Evolutionary conservation across 208 protist genomes (phyloP), one percentile per base, ranked within the genome.

Genomic region (Acanthamoeba castellanii): DNA sequence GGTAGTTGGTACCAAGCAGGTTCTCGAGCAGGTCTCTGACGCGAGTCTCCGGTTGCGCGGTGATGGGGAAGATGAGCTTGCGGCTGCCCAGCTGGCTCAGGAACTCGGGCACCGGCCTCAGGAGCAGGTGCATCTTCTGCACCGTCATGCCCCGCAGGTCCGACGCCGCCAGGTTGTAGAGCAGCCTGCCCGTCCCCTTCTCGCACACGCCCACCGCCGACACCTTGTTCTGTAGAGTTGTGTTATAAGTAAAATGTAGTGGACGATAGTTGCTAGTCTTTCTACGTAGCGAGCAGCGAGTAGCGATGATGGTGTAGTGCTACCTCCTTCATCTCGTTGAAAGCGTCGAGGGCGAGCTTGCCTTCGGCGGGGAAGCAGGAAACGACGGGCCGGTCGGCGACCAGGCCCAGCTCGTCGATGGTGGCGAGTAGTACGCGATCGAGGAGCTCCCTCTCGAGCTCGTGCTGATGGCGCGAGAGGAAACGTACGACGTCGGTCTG

Each of bases 101-200:
- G n/a, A 52, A 34, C 42, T 85, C 78, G 45, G 78, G 27, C 22
- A 85, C 30, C 30, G 78, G 78, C 47, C 47, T 47, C 50, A 88
- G 81, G 30, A 88, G 81, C 14, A 88, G 50, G n/a, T 66, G 81
- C 32, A 88, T 47, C 52, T 88, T 88, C 50, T 88, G 50, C 50
- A 88, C 81, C 5, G 81, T 88, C 81, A 88, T 88, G 50, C 81
- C 81, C 81, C 64, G 61, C n/a, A 88, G 81, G 50, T 88, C 81
- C 45, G 81, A 88, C 52, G n/a, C 81, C 0, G 81, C 66, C 14
- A 88, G 81, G 50, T 88, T 88, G 81, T 88, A 88, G 81, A 88
- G 81, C 81, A 88, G 81, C 81, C 25, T 88, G 81, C 81, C 81
- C 20, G 81, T 88, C 27, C 81, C 81, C 81, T 64, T 55, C 2